These are phyloP conservation scores for Colletotrichum sp. DNA, from an alignment of 2,329 filamentous ascomycete species.

Conservation along the genomic window DNA sequence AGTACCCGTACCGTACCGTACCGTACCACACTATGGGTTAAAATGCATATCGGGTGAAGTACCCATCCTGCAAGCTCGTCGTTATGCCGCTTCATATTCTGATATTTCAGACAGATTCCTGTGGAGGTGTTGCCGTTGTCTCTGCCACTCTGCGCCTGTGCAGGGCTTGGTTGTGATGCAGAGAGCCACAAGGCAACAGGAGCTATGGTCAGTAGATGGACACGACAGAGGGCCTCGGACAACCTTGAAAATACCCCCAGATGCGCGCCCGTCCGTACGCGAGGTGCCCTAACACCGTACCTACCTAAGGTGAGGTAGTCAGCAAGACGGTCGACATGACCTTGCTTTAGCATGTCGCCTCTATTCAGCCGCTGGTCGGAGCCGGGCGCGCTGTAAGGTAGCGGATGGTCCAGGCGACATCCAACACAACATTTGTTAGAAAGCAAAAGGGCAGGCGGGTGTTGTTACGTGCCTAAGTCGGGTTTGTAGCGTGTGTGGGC, in stretches of 20 bases:
- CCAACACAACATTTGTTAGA: background rate
- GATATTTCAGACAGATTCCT: background rate
- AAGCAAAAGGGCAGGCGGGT: background rate
- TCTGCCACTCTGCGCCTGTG: background rate
- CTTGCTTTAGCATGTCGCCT: background rate
- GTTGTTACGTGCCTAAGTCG: background rate
- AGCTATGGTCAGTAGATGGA: background rate
- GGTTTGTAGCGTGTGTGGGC: background rate
- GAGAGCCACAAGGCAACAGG: background rate
- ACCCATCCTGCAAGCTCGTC: background rate
- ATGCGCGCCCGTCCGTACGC: background rate
- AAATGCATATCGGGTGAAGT: slow-evolving; percentile 1
- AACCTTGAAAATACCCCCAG: background rate
- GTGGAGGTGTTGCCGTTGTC: background rate
- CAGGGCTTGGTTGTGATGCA: background rate
- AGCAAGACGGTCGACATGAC: background rate
- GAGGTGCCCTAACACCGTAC: background rate
- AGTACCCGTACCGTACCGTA: background rate
- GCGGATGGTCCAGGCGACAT: background rate
- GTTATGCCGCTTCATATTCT: background rate
- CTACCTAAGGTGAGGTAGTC: background rate
- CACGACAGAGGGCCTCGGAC: background rate
- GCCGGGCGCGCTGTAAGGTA: background rate
- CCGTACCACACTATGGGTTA: background rate
- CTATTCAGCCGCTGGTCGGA: background rate